These are phyloP conservation scores for Xylaria sp. DNA, from an alignment of 2,329 filamentous ascomycete genomes.

Conservation along the genomic window DNA sequence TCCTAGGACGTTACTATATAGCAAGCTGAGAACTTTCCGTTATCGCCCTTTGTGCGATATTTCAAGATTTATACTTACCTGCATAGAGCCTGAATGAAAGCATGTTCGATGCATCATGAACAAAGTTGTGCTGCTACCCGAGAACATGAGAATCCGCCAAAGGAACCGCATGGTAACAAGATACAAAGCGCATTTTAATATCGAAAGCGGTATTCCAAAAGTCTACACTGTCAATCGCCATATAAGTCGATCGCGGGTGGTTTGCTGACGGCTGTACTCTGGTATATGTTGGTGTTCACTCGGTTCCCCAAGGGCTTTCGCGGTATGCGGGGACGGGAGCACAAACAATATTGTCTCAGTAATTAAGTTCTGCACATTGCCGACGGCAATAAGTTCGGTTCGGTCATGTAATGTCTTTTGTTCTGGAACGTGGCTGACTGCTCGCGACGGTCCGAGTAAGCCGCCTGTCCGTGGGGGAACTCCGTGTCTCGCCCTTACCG, in stretches of 20 bases:
- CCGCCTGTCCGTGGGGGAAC: conserved; percentile 33
- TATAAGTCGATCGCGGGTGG: too few species aligned
- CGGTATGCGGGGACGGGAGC: neutral
- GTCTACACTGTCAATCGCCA: too few species aligned
- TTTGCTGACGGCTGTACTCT: too few species aligned
- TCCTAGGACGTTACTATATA: too few species aligned
- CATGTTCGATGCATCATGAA: neutral
- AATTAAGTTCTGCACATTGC: neutral
- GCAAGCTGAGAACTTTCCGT: too few species aligned
- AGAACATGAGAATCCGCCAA: too few species aligned
- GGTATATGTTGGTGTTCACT: neutral
- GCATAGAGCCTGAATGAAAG: neutral
- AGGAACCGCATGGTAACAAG: too few species aligned
- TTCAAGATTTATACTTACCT: neutral
- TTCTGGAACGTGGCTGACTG: conserved; percentile 11
- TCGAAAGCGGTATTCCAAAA: too few species aligned
- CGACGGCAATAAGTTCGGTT: neutral
- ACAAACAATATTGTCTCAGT: neutral
- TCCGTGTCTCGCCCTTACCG: conserved; percentile 26
- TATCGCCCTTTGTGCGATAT: neutral
- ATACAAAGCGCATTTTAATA: neutral
- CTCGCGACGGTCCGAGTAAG: neutral
- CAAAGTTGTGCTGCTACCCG: neutral
- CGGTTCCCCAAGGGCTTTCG: neutral
- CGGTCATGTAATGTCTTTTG: neutral